These are phyloP conservation scores for Globisporangium solare DNA, from an alignment of 352 stramenopile genomes.

Conservation along the genomic window DNA sequence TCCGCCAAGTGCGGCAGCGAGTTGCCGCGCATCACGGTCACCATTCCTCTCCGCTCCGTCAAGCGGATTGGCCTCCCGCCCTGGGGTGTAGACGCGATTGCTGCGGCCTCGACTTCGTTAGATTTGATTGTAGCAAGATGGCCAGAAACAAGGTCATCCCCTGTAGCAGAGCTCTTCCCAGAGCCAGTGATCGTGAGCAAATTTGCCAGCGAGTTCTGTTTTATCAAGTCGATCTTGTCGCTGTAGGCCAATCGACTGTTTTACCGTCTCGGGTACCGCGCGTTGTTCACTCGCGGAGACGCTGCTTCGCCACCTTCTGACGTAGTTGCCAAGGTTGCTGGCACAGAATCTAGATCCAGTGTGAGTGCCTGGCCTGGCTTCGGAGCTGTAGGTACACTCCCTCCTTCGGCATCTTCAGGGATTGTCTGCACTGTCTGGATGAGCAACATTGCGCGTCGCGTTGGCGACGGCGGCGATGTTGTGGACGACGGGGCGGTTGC, in stretches of 20 bases:
- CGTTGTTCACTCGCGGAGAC: slow-evolving; percentile 13
- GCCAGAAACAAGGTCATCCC: slow-evolving; percentile 6
- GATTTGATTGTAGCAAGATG: slow-evolving; percentile 23
- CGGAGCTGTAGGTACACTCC: background rate
- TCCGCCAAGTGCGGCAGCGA: slow-evolving; percentile 27
- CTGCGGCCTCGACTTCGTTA: slow-evolving; percentile 24
- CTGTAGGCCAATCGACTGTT: slow-evolving; percentile 1
- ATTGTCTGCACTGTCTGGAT: slow-evolving; percentile 18
- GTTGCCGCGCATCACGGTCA: slow-evolving; percentile 31
- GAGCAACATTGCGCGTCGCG: slow-evolving; percentile 5
- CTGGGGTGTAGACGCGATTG: slow-evolving; percentile 24
- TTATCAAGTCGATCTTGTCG: background rate
- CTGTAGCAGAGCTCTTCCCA: background rate
- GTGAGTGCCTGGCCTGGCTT: background rate
- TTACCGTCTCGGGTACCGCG: slow-evolving; percentile 13
- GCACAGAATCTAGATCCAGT: background rate
- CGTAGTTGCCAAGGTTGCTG: too few species aligned
- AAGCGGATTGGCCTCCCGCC: slow-evolving; percentile 1
- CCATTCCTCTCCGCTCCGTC: slow-evolving; percentile 28
- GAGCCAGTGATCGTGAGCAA: slow-evolving; percentile 20
- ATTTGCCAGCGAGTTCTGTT: slow-evolving; percentile 27
- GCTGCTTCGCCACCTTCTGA: background rate
- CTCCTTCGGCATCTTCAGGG: slow-evolving; percentile 9
- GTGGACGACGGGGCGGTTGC: background rate
- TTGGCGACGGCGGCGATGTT: background rate